A percentile compares a stretch with the other conserved stretches of the same genome.
Conservation (phyloP, 2,329 filamentous ascomycete genomes). For the Cladosporium cucumerinum region DNA sequence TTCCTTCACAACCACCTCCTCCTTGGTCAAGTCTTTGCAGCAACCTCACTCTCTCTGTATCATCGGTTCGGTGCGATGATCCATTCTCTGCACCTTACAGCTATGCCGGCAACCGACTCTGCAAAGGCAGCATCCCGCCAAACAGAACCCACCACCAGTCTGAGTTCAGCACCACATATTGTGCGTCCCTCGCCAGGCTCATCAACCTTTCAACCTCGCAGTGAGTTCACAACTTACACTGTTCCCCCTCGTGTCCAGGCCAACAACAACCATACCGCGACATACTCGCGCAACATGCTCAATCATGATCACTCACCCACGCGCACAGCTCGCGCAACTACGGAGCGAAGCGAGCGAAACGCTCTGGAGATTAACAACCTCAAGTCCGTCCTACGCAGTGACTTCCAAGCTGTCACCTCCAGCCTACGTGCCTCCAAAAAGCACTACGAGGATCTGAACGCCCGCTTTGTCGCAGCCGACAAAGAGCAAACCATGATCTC, state of each 20-base stretch:
- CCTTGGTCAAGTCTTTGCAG: not conserved
- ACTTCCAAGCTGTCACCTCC: not conserved
- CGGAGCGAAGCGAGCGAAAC: not conserved
- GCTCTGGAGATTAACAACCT: not conserved
- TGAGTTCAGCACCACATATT: not conserved
- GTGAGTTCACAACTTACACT: not conserved
- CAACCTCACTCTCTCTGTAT: not conserved
- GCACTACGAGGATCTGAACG: not conserved
- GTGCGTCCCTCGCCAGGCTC: not conserved
- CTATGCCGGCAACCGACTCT: not conserved
- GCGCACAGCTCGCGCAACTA: not conserved
- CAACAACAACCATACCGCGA: not conserved
- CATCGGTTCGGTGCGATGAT: not conserved
- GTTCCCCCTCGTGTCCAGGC: not conserved
- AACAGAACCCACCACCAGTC: not conserved
- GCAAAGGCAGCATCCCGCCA: not conserved
- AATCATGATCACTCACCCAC: not conserved
- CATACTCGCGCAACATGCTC: not conserved
- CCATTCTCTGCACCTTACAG: not conserved
- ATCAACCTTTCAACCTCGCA: not conserved
- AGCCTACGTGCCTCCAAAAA: not conserved
- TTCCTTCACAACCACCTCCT: not conserved
- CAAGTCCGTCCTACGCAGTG: not conserved
- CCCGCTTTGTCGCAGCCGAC: not conserved
- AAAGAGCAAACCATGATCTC: not conserved